Evolutionary conservation across 192 early-diverging fungal genomes (phyloP).

Genomic region (Coemansia asiatica): DNA sequence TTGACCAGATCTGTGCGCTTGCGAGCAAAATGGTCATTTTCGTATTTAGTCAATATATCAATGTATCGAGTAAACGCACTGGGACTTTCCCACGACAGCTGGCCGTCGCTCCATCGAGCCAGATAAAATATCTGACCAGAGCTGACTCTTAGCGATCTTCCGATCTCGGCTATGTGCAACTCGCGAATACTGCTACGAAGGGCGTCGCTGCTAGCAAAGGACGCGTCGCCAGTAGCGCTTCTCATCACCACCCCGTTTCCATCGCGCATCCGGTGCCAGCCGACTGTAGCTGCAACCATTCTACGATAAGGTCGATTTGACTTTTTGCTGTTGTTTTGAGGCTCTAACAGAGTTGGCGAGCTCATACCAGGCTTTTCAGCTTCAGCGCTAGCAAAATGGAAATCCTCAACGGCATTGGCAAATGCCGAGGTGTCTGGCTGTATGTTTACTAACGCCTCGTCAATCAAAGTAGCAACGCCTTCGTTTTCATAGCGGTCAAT

Average conservation of each 20-base stretch:
- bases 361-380: not conserved
- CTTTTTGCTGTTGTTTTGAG: not conserved
- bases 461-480: slow-evolving; percentile 38
- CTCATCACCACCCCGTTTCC: not conserved
- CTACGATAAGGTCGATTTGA: not conserved
- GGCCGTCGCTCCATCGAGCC: not conserved
- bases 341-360: not conserved
- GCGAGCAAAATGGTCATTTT: not conserved
- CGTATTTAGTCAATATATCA: not conserved
- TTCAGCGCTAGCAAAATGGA: slow-evolving; percentile 15
- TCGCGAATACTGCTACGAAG: not conserved
- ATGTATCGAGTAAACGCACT: not conserved
- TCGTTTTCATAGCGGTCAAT: slow-evolving; percentile 37
- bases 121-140: not conserved
- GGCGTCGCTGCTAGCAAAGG: not conserved
- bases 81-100: slow-evolving; percentile 2
- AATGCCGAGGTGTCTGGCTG: slow-evolving; percentile 12
- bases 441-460: slow-evolving; percentile 20
- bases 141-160: not conserved
- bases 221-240: not conserved
- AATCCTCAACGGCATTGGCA: slow-evolving; percentile 20
- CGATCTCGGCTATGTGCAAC: not conserved
- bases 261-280: not conserved
- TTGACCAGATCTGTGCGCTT: not conserved
- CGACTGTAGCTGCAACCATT: not conserved